Evolutionary conservation across 2,329 filamentous ascomycete genomes (phyloP).

Genomic region (Sporothrix luriei): DNA sequence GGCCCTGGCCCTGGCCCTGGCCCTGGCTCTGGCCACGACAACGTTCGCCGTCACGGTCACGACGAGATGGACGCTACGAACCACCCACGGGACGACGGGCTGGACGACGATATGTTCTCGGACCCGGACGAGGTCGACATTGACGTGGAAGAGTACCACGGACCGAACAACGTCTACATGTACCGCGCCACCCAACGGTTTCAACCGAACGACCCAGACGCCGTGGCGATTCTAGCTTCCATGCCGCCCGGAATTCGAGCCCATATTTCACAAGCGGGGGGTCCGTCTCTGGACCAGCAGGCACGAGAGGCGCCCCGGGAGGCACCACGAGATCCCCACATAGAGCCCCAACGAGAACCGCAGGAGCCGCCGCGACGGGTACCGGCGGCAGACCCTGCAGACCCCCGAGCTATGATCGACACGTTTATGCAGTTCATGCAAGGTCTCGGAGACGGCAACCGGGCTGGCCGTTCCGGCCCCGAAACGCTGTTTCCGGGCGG

Average conservation of each 20-base stretch:
- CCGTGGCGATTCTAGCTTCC: too few species aligned
- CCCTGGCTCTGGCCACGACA: background rate
- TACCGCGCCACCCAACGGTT: constrained; percentile 42
- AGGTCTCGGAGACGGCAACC: constrained; percentile 41
- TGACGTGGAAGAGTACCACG: constrained; percentile 52
- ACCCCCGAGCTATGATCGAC: constrained; percentile 46
- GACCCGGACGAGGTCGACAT: constrained; percentile 64
- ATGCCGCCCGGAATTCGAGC: too few species aligned
- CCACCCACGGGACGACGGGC: constrained; percentile 30
- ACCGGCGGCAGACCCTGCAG: constrained; percentile 36
- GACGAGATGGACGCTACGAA: constrained; percentile 34
- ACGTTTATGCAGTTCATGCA: constrained; percentile 50
- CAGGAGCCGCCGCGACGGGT: constrained; percentile 27
- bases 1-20: background rate
- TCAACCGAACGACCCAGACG: background rate
- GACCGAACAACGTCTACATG: constrained; percentile 48
- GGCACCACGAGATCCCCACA: background rate
- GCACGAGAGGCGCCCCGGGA: background rate
- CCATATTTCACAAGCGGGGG: too few species aligned
- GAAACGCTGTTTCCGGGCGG: constrained; percentile 31
- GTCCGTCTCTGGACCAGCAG: background rate
- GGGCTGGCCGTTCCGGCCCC: constrained; percentile 31
- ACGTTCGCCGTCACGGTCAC: background rate
- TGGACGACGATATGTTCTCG: constrained; percentile 42
- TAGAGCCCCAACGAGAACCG: constrained; percentile 15